Base-by-base conservation (phyloP, 441 rosid species). In the Brassica hybrid region DNA sequence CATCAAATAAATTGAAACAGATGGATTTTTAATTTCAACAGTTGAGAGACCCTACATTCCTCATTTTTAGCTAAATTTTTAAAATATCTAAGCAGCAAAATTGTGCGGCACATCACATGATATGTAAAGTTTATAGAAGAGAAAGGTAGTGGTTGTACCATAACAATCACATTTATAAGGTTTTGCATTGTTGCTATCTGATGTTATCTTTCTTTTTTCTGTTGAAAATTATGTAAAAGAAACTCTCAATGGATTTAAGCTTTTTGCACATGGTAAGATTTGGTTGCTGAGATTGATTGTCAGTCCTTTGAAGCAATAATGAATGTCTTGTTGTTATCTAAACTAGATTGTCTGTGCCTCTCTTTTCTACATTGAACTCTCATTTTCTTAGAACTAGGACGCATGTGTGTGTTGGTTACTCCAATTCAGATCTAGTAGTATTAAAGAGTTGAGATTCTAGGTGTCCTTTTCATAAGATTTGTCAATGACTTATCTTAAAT, bases 271-370 rank as follows among this genome's bases (percentile, higher is more conserved):
- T 25, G 16, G 64, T 59, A 25, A 13, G 34, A 59, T 25, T 25
- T 60, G 65, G 65, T 60, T 25, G 36, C 65, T 60, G 18, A 13
- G 65, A 60, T 60, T 52, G 10, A 14, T 2, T 52, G 58, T 52
- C 19, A 52, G 0, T 0, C 9, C 57, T 14, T 52, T 7, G 7
- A 52, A 52, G 4, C 19, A 52, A 52, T 17, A 14, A 52, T 52
- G 58, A 16, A 52, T 16, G 56, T 50, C 56, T 50, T 48, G 6
- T 12, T 50, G 56, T 50, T 50, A 50, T 50, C 18, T 52, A 7
- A 6, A 52, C 58, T 52, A 52, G 58, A 52, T 7, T 52, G 58
- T 52, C 1, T 7, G 19, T 7, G 21, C 58, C 58, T 14, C 3
- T 52, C 58, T 52, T 50, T 50, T 50, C 18, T 50, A 18, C 3